These are phyloP conservation scores for Urochloa ruziziensis DNA, from an alignment of 176 grass and related monocot genomes.

Conservation along the genomic window DNA sequence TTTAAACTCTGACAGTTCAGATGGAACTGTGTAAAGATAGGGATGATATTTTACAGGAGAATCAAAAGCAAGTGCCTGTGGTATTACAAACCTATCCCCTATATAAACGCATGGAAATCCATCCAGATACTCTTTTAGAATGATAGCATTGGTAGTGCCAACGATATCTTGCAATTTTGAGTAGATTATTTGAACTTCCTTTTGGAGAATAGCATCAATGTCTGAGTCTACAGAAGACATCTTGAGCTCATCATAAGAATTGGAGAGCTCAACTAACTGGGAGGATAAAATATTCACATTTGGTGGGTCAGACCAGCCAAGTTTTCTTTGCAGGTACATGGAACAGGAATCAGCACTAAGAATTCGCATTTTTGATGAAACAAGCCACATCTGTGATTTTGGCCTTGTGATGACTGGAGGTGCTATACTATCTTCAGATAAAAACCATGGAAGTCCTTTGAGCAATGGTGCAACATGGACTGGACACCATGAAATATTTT, in stretches of 20 bases:
- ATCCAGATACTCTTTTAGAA: constrained; percentile 72
- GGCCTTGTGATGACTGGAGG: constrained; percentile 75
- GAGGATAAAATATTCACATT: constrained; percentile 61
- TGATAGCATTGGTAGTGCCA: constrained; percentile 36
- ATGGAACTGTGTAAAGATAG: constrained; percentile 94
- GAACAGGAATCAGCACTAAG: constrained; percentile 78
- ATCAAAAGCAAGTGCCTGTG: constrained; percentile 89
- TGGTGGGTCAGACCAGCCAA: constrained; percentile 71
- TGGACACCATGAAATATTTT: constrained; percentile 84
- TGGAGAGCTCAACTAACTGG: constrained; percentile 90
- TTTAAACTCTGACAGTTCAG: constrained; percentile 86
- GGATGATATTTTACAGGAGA: constrained; percentile 96
- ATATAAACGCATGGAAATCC: constrained; percentile 82
- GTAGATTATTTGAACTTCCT: constrained; percentile 69
- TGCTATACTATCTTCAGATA: constrained; percentile 71
- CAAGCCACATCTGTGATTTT: constrained; percentile 89
- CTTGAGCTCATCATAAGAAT: constrained; percentile 76
- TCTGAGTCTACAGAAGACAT: constrained; percentile 49
- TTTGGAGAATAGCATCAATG: constrained; percentile 61
- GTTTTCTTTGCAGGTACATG: constrained; percentile 80
- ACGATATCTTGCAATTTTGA: constrained; percentile 70
- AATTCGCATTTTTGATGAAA: constrained; percentile 84
- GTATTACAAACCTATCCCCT: constrained; percentile 75
- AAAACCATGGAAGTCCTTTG: constrained; percentile 81
- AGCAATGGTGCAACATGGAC: constrained; percentile 65